A percentile compares a stretch with the other conserved stretches of the same genome.
phyloP scores from a whole-genome alignment of 768 basidiomycete species.

The Pleurotus platypus region DNA sequence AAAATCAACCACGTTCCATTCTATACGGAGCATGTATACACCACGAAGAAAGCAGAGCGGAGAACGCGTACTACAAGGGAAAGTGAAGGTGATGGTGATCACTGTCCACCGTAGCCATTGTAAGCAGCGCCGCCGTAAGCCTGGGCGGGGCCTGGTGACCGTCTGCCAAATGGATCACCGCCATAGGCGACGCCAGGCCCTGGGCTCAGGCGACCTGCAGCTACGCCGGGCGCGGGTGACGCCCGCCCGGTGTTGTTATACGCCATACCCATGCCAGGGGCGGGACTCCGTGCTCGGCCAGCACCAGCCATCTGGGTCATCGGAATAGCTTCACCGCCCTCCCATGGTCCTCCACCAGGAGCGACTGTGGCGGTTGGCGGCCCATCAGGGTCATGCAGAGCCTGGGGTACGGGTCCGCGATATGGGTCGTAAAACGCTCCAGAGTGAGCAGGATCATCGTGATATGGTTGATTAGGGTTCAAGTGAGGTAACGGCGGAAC shows the following conservation, averaged over 20 bases:
- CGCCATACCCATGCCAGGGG: constrained; percentile 29
- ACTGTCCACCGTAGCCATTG: constrained; percentile 29
- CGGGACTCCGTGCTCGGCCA: constrained; percentile 31
- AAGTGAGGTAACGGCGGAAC: constrained; percentile 80
- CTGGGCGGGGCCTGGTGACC: constrained; percentile 42
- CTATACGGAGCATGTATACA: no score
- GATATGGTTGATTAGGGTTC: constrained; percentile 75
- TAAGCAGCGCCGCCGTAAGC: constrained; percentile 34
- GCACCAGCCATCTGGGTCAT: constrained; percentile 61
- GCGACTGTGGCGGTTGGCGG: constrained; percentile 13
- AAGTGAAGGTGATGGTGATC: background rate
- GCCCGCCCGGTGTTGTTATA: constrained; percentile 27
- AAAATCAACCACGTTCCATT: no score
- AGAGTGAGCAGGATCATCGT: constrained; percentile 55
- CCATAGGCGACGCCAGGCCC: constrained; percentile 8
- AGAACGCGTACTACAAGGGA: no score
- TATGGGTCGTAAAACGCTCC: constrained; percentile 76
- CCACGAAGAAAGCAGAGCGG: no score
- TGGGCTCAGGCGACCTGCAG: constrained; percentile 16
- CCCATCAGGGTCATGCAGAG: constrained; percentile 44
- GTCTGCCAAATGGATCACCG: constrained; percentile 7
- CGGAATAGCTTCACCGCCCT: constrained; percentile 62
- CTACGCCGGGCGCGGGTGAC: constrained; percentile 13
- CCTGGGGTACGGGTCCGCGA: constrained; percentile 66
- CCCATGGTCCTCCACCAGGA: constrained; percentile 11